Percentiles rank a stretch among this genome's conserved stretches.
phyloP scores from a whole-genome alignment of 2,329 filamentous ascomycete genomes.

The Sporothrix pallida region DNA sequence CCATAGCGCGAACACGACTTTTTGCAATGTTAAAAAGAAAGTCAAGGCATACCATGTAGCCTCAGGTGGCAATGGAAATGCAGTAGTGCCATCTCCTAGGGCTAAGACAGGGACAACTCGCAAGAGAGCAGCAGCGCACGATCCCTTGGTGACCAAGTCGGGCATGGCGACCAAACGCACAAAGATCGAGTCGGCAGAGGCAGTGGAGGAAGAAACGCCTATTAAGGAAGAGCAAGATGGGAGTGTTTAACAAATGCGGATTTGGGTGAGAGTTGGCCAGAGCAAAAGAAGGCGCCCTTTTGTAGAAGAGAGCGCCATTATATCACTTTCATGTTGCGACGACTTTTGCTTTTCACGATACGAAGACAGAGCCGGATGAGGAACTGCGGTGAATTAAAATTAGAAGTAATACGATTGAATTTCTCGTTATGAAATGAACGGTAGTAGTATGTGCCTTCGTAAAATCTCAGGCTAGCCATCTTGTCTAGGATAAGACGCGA shows the following conservation, averaged over 20 bases:
- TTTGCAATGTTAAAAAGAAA: slow-evolving; percentile 35
- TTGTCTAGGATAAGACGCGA: not conserved
- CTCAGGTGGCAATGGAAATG: not conserved
- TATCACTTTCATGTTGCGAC: not conserved
- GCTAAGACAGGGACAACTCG: slow-evolving; percentile 24
- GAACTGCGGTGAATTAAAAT: too few relatives aligned
- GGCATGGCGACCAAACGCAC: slow-evolving; percentile 28
- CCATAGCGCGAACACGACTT: slow-evolving; percentile 30
- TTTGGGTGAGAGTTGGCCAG: not conserved
- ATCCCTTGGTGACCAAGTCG: slow-evolving; percentile 20
- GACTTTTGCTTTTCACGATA: not conserved
- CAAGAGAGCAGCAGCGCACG: slow-evolving; percentile 22
- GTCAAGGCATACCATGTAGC: slow-evolving; percentile 28
- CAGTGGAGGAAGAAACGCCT: not conserved
- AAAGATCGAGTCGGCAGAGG: slow-evolving; percentile 16
- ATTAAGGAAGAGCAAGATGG: slow-evolving; percentile 10
- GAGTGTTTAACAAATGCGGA: slow-evolving; percentile 2
- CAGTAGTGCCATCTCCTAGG: not conserved
- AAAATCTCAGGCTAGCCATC: not conserved
- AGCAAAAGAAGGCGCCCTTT: not conserved
- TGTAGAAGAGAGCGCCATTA: not conserved
- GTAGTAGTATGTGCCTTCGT: not conserved
- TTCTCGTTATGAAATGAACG: not conserved
- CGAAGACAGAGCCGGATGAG: too few relatives aligned
- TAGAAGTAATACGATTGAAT: not conserved